A percentile compares a stretch with the other conserved stretches of the same genome.
phyloP scores from a whole-genome alignment of 495 filamentous ascomycete species.

The Penicillium cosmopolitanum region DNA sequence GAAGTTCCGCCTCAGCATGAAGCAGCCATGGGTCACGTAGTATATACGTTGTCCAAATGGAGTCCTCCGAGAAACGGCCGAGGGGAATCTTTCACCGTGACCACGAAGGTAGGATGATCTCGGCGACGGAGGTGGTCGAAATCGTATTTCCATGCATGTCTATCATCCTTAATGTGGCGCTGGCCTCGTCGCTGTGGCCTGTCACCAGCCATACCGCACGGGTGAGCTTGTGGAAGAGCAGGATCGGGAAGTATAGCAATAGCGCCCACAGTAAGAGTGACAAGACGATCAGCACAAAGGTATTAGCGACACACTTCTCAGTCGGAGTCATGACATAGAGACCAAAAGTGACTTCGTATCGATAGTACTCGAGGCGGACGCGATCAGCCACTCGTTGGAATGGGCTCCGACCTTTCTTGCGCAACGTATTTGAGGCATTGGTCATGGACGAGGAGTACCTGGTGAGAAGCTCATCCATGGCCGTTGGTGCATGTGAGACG shows the following conservation, averaged over 20 bases:
- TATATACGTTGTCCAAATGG: background rate
- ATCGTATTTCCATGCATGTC: constrained; percentile 29
- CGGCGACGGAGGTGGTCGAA: constrained; percentile 17
- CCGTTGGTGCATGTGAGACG: constrained; percentile 38
- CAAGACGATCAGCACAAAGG: constrained; percentile 43
- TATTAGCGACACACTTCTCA: constrained; percentile 71
- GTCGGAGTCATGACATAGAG: constrained; percentile 73
- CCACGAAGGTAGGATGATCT: constrained; percentile 21
- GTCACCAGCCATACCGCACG: constrained; percentile 47
- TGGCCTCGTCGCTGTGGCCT: constrained; percentile 39
- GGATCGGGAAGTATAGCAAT: constrained; percentile 43
- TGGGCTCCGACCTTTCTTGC: constrained; percentile 28
- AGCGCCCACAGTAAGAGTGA: constrained; percentile 42
- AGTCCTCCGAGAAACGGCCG: background rate
- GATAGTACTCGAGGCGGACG: constrained; percentile 69
- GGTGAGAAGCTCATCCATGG: constrained; percentile 42
- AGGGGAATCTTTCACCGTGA: constrained; percentile 2
- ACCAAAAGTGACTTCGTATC: constrained; percentile 75
- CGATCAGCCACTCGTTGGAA: constrained; percentile 50
- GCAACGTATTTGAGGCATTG: constrained; percentile 16
- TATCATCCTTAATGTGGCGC: constrained; percentile 34
- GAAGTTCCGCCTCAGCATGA: background rate
- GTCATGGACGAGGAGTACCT: constrained; percentile 42
- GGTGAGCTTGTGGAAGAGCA: constrained; percentile 43
- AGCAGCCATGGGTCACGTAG: background rate